Evolutionary conservation across 805 yeast species (phyloP).

Genomic region (Ogataea corticis): DNA sequence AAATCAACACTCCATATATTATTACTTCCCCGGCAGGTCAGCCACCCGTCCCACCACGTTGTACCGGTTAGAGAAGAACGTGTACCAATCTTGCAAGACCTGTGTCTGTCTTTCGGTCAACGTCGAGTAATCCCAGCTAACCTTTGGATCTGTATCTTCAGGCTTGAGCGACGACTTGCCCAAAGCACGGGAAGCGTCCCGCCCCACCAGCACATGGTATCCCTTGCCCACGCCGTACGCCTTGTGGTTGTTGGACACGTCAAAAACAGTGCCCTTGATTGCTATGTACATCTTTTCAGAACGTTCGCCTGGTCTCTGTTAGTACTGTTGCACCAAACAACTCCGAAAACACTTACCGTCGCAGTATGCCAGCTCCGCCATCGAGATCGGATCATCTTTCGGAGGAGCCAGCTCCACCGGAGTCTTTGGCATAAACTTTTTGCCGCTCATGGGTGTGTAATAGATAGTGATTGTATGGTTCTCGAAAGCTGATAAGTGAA

Average conservation of each 20-base stretch:
- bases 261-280: conserved; percentile 75
- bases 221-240: conserved; percentile 79
- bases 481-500: conserved; percentile 2
- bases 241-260: conserved; percentile 63
- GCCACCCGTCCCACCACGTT: conserved; percentile 43
- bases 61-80: conserved; percentile 57
- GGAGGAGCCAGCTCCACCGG: conserved; percentile 56
- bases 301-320: conserved; percentile 36
- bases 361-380: conserved; percentile 42
- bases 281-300: conserved; percentile 62
- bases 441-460: conserved; percentile 12
- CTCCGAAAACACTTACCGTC: conserved; percentile 29
- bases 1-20: no score
- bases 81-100: conserved; percentile 74
- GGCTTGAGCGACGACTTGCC: conserved; percentile 65
- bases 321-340: conserved; percentile 11
- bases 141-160: conserved; percentile 44
- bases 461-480: background rate
- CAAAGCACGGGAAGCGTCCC: conserved; percentile 74
- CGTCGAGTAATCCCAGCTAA: conserved; percentile 50
- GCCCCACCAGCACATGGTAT: conserved; percentile 71
- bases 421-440: conserved; percentile 54
- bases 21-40: conserved; percentile 33
- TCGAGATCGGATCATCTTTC: conserved; percentile 42
- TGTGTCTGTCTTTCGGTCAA: conserved; percentile 59